Base-by-base conservation (phyloP, 2,329 filamentous ascomycete species). In the Coleophoma crateriformis region DNA sequence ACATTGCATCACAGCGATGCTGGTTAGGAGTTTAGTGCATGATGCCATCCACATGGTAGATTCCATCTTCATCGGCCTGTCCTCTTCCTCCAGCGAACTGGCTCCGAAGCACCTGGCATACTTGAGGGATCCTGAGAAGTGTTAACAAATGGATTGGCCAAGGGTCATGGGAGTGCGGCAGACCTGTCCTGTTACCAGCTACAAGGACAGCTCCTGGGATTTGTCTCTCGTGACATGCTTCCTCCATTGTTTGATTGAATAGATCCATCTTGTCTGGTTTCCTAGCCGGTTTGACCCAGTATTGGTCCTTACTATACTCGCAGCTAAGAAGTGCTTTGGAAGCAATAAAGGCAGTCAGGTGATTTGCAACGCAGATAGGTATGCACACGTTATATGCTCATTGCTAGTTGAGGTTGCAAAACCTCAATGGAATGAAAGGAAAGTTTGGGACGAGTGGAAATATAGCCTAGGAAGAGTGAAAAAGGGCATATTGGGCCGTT, bases 11-110 rank as follows among this genome's bases (percentile, higher is more conserved):
- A 27, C 45, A 15, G 37, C 38, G 7, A 45, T 42, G 10, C 45
- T 35, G 17, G 49, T 50, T 15, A 50, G 20, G 39, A 50, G 69
- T 63, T 81, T 81, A 19, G 78, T 79, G 59, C 75, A 78, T 0
- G 75, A 78, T 0, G 77, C 77, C 7, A 81, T 70, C 75, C 74
- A 79, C 56, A 81, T 86, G 2, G 80, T 66, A 13, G 69, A 12
- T 7, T 44, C 41, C 7, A 33, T 22, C 27, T 44, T 11, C 20
- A 44, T 22, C 32, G 41, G 41, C 15, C 11, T 15, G 13, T 3
- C 2, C 27, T 27, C 27, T 12, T 27, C 13, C 15, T 33, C 8
- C 79, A 33, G 13, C 10, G 27, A 33, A 32, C 41, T 14, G 41
- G 32, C 19, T 5, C 41, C 41, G 15, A 44, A 44, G 27, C 19